Evolutionary conservation across 257 asterid genomes (phyloP).

Genomic region (Thymus mandschuricus): DNA sequence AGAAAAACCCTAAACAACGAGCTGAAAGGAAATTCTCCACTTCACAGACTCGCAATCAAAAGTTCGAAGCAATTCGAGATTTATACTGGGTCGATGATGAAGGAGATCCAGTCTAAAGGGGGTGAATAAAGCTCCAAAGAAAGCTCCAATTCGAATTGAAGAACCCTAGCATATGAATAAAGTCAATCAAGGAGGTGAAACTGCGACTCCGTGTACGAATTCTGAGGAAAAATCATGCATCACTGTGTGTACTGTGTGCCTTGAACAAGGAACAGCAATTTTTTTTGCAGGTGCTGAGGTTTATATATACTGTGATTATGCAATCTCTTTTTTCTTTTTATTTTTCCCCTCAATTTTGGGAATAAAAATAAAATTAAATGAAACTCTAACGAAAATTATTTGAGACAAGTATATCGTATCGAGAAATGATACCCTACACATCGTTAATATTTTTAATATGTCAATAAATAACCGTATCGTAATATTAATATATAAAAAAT

Average conservation of each 20-base stretch:
- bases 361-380: too few relatives aligned
- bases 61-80: background rate
- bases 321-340: background rate
- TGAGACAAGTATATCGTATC: too few relatives aligned
- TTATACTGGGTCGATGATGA: constrained; percentile 13
- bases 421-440: too few relatives aligned
- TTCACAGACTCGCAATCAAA: background rate
- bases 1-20: constrained; percentile 12
- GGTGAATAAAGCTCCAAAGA: constrained; percentile 4
- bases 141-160: constrained; percentile 9
- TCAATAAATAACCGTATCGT: too few relatives aligned
- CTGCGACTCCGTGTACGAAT: too few relatives aligned
- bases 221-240: too few relatives aligned
- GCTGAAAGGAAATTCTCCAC: constrained; percentile 3
- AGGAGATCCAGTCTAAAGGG: constrained; percentile 28
- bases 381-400: background rate
- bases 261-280: too few relatives aligned
- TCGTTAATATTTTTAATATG: too few relatives aligned
- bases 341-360: constrained; percentile 8
- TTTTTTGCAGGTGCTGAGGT: background rate
- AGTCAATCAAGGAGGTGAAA: background rate
- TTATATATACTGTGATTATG: constrained; percentile 11
- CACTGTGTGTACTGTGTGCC: too few relatives aligned
- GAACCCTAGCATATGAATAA: constrained; percentile 19
- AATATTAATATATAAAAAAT: too few relatives aligned